These are phyloP conservation scores for Coelastrella sp. DNA, from an alignment of 139 green algal genomes.

Conservation along the genomic window DNA sequence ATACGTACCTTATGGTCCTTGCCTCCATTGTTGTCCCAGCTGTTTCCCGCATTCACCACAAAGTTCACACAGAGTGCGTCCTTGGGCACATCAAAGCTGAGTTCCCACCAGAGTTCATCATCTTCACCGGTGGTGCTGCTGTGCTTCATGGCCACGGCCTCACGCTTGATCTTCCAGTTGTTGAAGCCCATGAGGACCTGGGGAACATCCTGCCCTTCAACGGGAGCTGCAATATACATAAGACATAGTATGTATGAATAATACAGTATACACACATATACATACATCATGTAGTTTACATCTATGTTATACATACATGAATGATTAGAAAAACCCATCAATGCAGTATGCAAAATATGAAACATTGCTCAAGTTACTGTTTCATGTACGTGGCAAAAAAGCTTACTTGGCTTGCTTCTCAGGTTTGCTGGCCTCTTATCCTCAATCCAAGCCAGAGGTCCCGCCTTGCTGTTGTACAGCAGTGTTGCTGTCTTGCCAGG, in stretches of 20 bases:
- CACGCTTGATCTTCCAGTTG: constrained; percentile 65
- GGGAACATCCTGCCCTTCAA: constrained; percentile 44
- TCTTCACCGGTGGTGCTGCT: not conserved
- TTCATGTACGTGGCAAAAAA: too few relatives aligned
- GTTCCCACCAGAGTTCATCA: constrained; percentile 75
- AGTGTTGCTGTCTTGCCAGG: constrained; percentile 54
- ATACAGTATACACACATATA: not conserved
- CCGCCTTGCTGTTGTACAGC: constrained; percentile 65
- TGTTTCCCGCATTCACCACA: constrained; percentile 78
- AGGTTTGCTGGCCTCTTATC: constrained; percentile 28
- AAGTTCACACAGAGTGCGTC: constrained; percentile 78
- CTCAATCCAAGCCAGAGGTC: constrained; percentile 55
- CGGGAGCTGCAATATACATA: not conserved
- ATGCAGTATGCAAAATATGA: too few relatives aligned
- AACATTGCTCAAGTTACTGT: too few relatives aligned
- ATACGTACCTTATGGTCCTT: constrained; percentile 50
- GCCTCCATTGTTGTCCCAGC: constrained; percentile 87
- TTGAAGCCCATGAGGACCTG: constrained; percentile 81
- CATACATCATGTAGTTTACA: not conserved
- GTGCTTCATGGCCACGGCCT: constrained; percentile 35
- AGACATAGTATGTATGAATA: too few relatives aligned
- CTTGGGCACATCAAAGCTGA: constrained; percentile 59
- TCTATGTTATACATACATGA: too few relatives aligned
- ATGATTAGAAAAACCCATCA: too few relatives aligned
- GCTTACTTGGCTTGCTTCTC: not conserved